phyloP scores from a whole-genome alignment of 331 rosid species.

The Ulmus americana region DNA sequence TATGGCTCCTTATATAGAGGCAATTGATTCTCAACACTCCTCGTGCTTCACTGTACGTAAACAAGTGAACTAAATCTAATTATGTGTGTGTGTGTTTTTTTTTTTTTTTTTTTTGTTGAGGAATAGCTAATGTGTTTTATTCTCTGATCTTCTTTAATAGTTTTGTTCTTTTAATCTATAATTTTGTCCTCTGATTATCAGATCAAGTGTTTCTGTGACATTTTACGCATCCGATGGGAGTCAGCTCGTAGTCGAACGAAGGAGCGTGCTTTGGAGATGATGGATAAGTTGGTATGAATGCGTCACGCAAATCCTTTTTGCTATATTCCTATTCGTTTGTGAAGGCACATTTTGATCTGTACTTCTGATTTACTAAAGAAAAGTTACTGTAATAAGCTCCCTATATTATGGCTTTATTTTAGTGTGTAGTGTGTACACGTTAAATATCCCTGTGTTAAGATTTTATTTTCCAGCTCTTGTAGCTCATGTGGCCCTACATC shows the following conservation, averaged over 20 bases:
- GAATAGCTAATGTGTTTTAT: not conserved
- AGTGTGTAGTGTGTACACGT: not conserved
- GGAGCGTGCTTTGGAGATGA: slow-evolving; percentile 81
- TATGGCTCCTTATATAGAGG: slow-evolving; percentile 97
- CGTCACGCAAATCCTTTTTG: not conserved
- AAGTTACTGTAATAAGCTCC: not conserved
- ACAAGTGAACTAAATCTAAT: slow-evolving; percentile 3
- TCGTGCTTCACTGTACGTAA: slow-evolving; percentile 61
- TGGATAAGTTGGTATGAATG: slow-evolving; percentile 75
- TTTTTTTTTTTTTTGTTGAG: not conserved
- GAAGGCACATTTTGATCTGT: not conserved
- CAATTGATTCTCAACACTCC: slow-evolving; percentile 68
- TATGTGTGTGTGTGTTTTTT: too few relatives aligned
- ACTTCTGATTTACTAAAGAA: not conserved
- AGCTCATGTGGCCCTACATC: too few relatives aligned
- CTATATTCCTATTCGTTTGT: not conserved
- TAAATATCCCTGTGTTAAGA: not conserved
- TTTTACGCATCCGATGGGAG: slow-evolving; percentile 89
- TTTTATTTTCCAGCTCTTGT: not conserved
- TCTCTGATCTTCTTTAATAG: not conserved
- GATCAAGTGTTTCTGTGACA: slow-evolving; percentile 58
- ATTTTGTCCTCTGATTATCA: slow-evolving; percentile 17
- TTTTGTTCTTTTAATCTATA: not conserved
- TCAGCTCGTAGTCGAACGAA: slow-evolving; percentile 80
- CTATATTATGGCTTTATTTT: not conserved